These are phyloP conservation scores for Rhytidiadelphus loreus DNA, from an alignment of 225 moss, liverwort and hornwort genomes.

Conservation along the genomic window DNA sequence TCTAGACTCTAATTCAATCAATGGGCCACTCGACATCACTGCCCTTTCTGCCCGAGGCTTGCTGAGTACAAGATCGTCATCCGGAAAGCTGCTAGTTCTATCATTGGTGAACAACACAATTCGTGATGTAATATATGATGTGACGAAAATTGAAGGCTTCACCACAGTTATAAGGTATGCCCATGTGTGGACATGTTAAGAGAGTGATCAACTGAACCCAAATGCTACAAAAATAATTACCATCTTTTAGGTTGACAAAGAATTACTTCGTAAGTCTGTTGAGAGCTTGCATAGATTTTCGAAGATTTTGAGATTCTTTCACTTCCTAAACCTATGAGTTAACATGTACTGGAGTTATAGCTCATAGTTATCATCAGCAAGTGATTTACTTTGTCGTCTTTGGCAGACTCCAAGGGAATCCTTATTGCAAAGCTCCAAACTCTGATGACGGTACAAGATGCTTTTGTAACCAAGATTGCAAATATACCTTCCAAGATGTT, in stretches of 20 bases:
- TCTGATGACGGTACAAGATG: conserved; percentile 1
- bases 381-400: not conserved
- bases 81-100: not conserved
- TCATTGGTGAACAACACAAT: not conserved
- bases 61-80: not conserved
- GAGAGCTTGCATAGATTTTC: not conserved
- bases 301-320: not conserved
- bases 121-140: not conserved
- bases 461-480: conserved; percentile 2
- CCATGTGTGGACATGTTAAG: not conserved
- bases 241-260: not conserved
- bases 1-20: not conserved
- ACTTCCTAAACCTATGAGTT: not conserved
- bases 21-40: not conserved
- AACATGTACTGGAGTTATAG: not conserved
- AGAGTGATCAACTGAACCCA: not conserved
- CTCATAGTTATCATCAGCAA: not conserved
- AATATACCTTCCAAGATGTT: not conserved
- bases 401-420: conserved; percentile 1
- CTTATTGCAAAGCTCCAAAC: not conserved
- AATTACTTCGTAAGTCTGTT: not conserved
- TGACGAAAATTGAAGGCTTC: not conserved
- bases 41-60: not conserved
- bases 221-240: too few relatives aligned
- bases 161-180: not conserved